Conservation (phyloP, 345 rosid genomes). For the Salix caprea region DNA sequence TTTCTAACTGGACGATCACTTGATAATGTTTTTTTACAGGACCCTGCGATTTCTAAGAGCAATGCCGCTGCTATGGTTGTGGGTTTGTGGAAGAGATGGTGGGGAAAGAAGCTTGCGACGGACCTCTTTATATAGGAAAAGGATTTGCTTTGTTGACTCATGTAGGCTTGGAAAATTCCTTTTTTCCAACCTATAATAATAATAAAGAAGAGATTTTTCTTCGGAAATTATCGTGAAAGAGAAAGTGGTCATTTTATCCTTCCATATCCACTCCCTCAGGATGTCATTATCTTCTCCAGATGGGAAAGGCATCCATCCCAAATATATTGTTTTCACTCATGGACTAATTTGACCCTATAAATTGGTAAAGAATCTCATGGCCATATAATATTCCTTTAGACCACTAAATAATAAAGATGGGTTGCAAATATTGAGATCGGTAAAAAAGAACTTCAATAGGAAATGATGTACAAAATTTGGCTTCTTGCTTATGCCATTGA, state of each 20-base stretch:
- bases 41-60: not conserved
- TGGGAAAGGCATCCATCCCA: conserved; percentile 16
- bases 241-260: not conserved
- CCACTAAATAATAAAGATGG: not conserved
- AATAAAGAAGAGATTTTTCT: not conserved
- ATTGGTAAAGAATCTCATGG: not conserved
- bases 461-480: too few relatives aligned
- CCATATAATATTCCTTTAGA: not conserved
- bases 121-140: conserved; percentile 33
- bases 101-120: conserved; percentile 1
- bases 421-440: too few relatives aligned
- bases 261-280: not conserved
- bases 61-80: not conserved
- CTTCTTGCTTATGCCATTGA: too few relatives aligned
- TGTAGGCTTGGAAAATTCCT: not conserved
- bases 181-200: not conserved
- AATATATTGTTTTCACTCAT: not conserved
- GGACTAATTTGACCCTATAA: not conserved
- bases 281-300: not conserved
- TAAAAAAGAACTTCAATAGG: too few relatives aligned
- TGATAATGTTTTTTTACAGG: not conserved
- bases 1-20: not conserved
- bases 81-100: conserved; percentile 1
- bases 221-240: not conserved
- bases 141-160: conserved; percentile 6